These are phyloP conservation scores for Oligophagozyma castellii DNA, from an alignment of 1,139 yeast genomes.

Conservation along the genomic window DNA sequence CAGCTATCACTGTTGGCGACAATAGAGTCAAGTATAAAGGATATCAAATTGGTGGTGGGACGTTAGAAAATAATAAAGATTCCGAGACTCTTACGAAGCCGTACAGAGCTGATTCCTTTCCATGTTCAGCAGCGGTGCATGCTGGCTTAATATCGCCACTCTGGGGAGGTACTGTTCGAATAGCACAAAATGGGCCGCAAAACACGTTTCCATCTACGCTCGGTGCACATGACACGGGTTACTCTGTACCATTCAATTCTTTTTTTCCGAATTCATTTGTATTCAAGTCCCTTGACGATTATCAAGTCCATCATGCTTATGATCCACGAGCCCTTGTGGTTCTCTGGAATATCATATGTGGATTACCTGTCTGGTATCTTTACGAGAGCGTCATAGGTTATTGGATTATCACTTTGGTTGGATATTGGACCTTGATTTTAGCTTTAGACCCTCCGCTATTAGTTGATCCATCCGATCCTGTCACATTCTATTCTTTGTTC, in stretches of 20 bases:
- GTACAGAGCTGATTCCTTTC: conserved; percentile 78
- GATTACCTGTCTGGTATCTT: conserved; percentile 45
- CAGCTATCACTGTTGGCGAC: conserved; percentile 65
- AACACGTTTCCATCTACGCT: conserved; percentile 31
- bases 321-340: conserved; percentile 56
- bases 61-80: conserved; percentile 7
- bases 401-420: conserved; percentile 52
- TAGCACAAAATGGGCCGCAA: conserved; percentile 46
- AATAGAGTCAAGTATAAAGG: conserved; percentile 56
- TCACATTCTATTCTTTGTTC: conserved; percentile 44
- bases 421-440: conserved; percentile 74
- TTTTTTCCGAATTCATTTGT: conserved; percentile 64
- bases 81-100: conserved; percentile 33
- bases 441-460: conserved; percentile 73
- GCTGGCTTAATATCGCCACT: conserved; percentile 64
- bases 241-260: conserved; percentile 50
- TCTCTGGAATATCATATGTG: conserved; percentile 42
- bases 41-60: conserved; percentile 63
- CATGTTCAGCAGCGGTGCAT: conserved; percentile 86
- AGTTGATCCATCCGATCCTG: conserved; percentile 40
- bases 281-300: conserved; percentile 31
- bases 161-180: conserved; percentile 69
- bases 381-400: conserved; percentile 42
- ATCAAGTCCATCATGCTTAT: conserved; percentile 34
- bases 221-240: conserved; percentile 36